Evolutionary conservation across 2,329 filamentous ascomycete genomes (phyloP).

Genomic region (Neophaeococcomyces mojaviensis): DNA sequence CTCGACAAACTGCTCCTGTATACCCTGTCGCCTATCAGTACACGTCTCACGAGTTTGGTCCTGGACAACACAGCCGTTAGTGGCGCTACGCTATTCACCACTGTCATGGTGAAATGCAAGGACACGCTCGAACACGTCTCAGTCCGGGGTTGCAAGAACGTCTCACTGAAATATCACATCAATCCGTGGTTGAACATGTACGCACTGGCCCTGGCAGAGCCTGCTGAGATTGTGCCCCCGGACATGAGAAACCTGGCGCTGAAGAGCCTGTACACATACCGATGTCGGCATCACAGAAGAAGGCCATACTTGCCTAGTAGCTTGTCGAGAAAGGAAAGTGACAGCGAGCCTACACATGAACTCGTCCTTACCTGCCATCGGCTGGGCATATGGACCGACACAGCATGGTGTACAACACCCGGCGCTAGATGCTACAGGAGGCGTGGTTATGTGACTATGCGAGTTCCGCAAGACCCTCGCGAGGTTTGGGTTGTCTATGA

Average conservation of each 20-base stretch:
- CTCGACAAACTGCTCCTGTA: constrained; percentile 51
- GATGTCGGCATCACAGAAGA: constrained; percentile 55
- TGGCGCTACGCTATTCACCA: constrained; percentile 49
- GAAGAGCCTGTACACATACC: constrained; percentile 54
- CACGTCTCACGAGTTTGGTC: constrained; percentile 49
- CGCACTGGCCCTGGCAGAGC: constrained; percentile 32
- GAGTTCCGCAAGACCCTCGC: constrained; percentile 46
- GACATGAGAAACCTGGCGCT: constrained; percentile 43
- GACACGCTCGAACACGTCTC: constrained; percentile 52
- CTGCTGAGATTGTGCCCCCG: constrained; percentile 18
- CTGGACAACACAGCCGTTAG: constrained; percentile 55
- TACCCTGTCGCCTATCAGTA: constrained; percentile 50
- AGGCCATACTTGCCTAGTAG: constrained; percentile 52
- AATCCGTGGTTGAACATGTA: constrained; percentile 50
- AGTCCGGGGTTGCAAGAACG: constrained; percentile 56
- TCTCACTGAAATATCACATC: constrained; percentile 58
- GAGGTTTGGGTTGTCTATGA: constrained; percentile 59
- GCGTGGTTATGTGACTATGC: constrained; percentile 50
- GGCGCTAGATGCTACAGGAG: constrained; percentile 49
- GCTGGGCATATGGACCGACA: constrained; percentile 54
- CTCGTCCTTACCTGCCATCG: constrained; percentile 52
- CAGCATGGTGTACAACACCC: constrained; percentile 54
- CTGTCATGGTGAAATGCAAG: constrained; percentile 47
- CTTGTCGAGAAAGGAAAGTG: constrained; percentile 49
- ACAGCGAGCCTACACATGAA: constrained; percentile 54